Evolutionary conservation across 1,139 yeast genomes (phyloP).

Genomic region (Scheffersomyces illinoinensis): DNA sequence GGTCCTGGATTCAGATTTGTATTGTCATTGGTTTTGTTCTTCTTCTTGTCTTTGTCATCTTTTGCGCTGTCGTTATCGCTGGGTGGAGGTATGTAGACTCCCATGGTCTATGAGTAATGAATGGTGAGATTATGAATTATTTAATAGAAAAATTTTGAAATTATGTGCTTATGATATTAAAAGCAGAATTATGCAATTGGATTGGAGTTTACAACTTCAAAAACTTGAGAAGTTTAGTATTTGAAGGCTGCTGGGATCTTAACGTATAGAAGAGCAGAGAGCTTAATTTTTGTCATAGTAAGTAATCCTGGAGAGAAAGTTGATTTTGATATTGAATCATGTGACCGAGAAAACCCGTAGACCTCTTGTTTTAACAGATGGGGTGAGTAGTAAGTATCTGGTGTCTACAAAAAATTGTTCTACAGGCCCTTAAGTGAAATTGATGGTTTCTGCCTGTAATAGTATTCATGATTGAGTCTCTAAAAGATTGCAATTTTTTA

Average conservation of each 20-base stretch:
- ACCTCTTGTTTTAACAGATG: too few relatives aligned
- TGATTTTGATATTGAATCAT: background rate
- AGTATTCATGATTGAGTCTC: background rate
- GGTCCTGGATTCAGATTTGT: background rate
- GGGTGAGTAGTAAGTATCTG: background rate
- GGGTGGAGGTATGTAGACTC: constrained; percentile 20
- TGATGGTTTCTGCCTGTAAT: background rate
- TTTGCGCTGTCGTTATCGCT: constrained; percentile 15
- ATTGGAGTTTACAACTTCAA: background rate
- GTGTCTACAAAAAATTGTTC: background rate
- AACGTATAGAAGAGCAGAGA: background rate
- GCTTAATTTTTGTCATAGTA: background rate
- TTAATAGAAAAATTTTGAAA: background rate
- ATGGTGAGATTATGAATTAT: background rate
- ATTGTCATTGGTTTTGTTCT: constrained; percentile 7
- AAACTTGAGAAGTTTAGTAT: background rate
- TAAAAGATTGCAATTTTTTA: too few relatives aligned
- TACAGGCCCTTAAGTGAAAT: background rate
- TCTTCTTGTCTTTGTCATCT: constrained; percentile 1
- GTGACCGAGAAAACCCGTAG: background rate
- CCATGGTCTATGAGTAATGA: constrained; percentile 7
- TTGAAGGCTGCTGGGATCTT: background rate
- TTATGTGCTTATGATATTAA: background rate
- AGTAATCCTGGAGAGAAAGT: background rate
- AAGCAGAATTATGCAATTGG: background rate